Base-by-base conservation (phyloP, 192 early-diverging fungal species). In the Borealophlyctis nickersoniae region DNA sequence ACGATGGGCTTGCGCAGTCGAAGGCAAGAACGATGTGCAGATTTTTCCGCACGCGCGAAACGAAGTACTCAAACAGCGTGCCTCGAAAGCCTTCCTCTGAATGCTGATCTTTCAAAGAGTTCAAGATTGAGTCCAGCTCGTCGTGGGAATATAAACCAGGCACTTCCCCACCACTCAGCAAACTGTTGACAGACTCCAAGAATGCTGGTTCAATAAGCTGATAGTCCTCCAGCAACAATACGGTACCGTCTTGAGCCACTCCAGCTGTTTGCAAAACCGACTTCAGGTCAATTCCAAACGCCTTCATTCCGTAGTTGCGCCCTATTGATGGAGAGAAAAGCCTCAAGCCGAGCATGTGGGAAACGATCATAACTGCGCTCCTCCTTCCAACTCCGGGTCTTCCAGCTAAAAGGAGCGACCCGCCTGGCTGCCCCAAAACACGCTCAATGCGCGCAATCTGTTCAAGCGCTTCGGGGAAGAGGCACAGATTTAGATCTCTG, bases 181-280 rank as follows among this genome's bases (percentile, higher is more conserved):
- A 57, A 35, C 78, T 73, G 51, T 86, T 86, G 33, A 86, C 59
- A 59, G 33, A 71, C 58, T 85, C 82, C 48, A 86, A 61, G 45
- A 83, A 73, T 0, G 63, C 19, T 2, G 76, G 56, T 2, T 80
- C 63, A 11, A 65, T 60, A 23, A 86, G 53, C 57, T 86, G 84
- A 34, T 76, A 73, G 45, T 83, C 80, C 67, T 86, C 84, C 22
- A 86, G 48, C 1, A 85, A 36, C n/a, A 82, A 63, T 4, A 85
- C 53, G 7, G 67, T 60, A 5, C 75, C 69, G 63, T 77, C 73
- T 33, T 69, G 72, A 11, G 35, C 26, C 26, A 81, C 67, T 0
- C 74, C 83, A 1, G 75, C 78, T 0, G 56, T 52, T 34, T 80
- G 70, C 52, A 86, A 62, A 4, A 79, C 62, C 60, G 73, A 67